These are phyloP conservation scores for Phytophthora lateralis DNA, from an alignment of 352 stramenopile genomes.

Conservation along the genomic window DNA sequence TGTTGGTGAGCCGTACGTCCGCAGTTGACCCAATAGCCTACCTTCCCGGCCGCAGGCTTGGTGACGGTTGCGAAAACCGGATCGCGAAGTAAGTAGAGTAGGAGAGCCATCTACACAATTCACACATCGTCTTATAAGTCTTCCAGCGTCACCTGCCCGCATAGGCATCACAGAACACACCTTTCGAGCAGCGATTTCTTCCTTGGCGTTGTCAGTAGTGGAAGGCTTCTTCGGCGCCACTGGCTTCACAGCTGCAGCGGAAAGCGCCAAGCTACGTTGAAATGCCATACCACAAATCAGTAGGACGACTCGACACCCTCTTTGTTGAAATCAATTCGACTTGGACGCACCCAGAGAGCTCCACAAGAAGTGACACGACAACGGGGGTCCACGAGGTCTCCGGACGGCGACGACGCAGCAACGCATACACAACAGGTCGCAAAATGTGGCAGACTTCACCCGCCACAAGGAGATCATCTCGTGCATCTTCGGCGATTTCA, in stretches of 20 bases:
- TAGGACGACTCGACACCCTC: not conserved
- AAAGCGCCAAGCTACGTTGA: conserved; percentile 53
- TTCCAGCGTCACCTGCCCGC: not conserved
- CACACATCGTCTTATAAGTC: conserved; percentile 3
- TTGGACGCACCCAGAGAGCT: conserved; percentile 56
- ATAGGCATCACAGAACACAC: conserved; percentile 30
- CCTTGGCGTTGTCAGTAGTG: conserved; percentile 49
- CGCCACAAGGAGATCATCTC: conserved; percentile 56
- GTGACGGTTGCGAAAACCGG: conserved; percentile 75
- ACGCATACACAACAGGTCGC: conserved; percentile 70
- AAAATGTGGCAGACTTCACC: conserved; percentile 83
- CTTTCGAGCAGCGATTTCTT: conserved; percentile 71
- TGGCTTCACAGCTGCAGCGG: conserved; percentile 56
- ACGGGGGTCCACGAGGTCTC: conserved; percentile 69
- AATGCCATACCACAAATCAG: not conserved
- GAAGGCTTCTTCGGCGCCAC: conserved; percentile 31
- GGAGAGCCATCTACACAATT: conserved; percentile 69
- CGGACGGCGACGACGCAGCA: conserved; percentile 62
- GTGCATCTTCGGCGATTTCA: conserved; percentile 34
- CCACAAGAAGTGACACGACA: conserved; percentile 60
- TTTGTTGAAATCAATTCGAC: not conserved
- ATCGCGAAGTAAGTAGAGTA: conserved; percentile 86
- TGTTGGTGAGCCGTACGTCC: not conserved
- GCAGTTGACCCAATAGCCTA: conserved; percentile 20
- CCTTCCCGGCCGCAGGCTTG: conserved; percentile 67